phyloP scores from a whole-genome alignment of 257 asterid species.

The Fraxinus cuspidata region DNA sequence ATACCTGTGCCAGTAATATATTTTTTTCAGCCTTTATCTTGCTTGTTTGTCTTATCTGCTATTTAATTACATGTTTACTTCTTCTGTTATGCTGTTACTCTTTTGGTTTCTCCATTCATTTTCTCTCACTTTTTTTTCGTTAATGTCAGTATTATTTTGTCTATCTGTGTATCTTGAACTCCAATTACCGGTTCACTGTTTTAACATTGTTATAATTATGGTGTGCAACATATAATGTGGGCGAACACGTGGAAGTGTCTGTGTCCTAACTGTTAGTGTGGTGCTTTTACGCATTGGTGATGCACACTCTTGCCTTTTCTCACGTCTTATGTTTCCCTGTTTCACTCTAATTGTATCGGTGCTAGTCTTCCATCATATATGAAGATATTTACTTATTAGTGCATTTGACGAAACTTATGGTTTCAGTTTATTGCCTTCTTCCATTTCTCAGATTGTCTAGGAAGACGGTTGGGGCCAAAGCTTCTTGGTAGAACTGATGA shows the following conservation, averaged over 20 bases:
- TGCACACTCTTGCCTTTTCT: neutral
- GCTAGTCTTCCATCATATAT: slow-evolving; percentile 12
- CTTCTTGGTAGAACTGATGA: slow-evolving; percentile 86
- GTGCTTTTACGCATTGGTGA: neutral
- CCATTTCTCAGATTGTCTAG: slow-evolving; percentile 82
- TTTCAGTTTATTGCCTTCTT: slow-evolving; percentile 25
- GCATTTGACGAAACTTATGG: slow-evolving; percentile 11
- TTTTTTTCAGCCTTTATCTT: neutral
- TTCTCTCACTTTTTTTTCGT: neutral
- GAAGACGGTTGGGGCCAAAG: slow-evolving; percentile 94
- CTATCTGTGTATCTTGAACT: neutral
- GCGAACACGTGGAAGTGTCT: slow-evolving; percentile 10
- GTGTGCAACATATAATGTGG: slow-evolving; percentile 9
- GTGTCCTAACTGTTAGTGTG: slow-evolving; percentile 1
- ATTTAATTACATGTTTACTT: neutral
- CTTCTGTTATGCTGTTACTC: slow-evolving; percentile 5
- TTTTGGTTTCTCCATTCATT: neutral
- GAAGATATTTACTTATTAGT: neutral
- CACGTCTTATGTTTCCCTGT: neutral
- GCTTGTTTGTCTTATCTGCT: no score
- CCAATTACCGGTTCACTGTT: neutral
- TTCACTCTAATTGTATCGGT: slow-evolving; percentile 4
- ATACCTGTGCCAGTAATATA: neutral
- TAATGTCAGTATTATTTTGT: slow-evolving; percentile 1
- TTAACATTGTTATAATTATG: neutral